Base-by-base conservation (phyloP, 768 basidiomycete genomes). In the Daedaleopsis nitida region DNA sequence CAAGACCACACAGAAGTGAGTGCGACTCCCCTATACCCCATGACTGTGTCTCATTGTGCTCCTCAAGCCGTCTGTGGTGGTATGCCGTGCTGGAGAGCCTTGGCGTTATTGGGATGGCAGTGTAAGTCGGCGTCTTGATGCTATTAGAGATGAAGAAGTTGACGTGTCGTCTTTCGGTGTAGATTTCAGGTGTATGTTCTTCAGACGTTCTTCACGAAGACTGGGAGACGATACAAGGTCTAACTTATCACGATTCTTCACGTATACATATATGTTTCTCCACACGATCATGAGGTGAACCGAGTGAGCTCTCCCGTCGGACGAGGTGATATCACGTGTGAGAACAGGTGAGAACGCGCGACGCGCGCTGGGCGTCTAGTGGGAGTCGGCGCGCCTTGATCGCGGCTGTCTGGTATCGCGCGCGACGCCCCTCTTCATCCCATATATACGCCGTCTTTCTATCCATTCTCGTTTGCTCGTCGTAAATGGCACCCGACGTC, bases 161-260 rank as follows among this genome's bases (percentile, higher is more conserved):
- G 50, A 65, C n/a, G 38, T 66, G 69, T 44, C 58, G 34, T 34
- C 54, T 42, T 42, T 54, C 7, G 24, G 5, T 57, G 17, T 69
- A 96, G 94, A 5, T 74, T 91, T 60, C 95, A 98, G 76, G 91
- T 96, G 13, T 96, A 94, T 72, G 80, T 96, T 48, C 83, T 98
- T 23, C 94, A 96, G 75, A 96, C 93, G 19, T 98, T 96, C 86
- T 98, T 98, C 78, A 94, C 92, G n/a, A 86, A 89, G 74, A 94
- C 94, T 9, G 93, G 92, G 38, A 84, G 92, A 73, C 81, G 87
- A 70, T 94, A 94, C 80, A 93, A 92, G 79, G 92, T 93, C 70
- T 94, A 86, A 73, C 50, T 56, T 64, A 65, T 64, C 59, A 64
- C 62, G 62, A 64, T 42, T 53, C 23, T 53, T 52, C 54, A 52